A percentile compares a stretch with the other conserved stretches of the same genome.
Conservation (phyloP, 2,329 filamentous ascomycete species). For the Aspergillus versicolor region DNA sequence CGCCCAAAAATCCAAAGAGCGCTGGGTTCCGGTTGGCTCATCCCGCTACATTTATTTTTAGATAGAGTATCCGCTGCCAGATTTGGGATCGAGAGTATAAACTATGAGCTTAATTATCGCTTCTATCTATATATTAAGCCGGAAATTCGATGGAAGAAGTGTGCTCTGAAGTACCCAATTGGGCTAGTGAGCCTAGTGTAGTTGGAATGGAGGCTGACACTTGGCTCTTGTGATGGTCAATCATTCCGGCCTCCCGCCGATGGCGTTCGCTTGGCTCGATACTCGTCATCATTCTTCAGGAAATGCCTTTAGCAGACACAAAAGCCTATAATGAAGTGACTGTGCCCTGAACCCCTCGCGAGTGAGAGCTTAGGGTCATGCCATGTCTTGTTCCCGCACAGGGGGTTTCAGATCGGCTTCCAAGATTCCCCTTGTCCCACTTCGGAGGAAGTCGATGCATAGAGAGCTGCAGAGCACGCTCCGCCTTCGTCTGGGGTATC, state of each 20-base stretch:
- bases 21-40: slow-evolving; percentile 19
- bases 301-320: not conserved
- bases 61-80: not conserved
- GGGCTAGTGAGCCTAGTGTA: not conserved
- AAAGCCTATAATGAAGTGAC: not conserved
- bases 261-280: slow-evolving; percentile 10
- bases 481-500: not conserved
- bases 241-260: slow-evolving; percentile 1
- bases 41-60: slow-evolving; percentile 16
- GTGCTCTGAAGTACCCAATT: not conserved
- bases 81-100: not conserved
- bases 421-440: not conserved
- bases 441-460: not conserved
- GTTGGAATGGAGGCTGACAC: slow-evolving; percentile 10
- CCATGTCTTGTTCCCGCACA: not conserved
- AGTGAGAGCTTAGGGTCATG: not conserved
- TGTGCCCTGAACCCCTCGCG: not conserved
- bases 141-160: not conserved
- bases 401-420: not conserved
- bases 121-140: not conserved
- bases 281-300: not conserved
- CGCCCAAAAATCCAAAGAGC: not conserved
- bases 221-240: slow-evolving; percentile 9
- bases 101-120: not conserved
- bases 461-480: not conserved